A percentile compares a stretch with the other conserved stretches of the same genome.
These are phyloP conservation scores for Puccinia polysora DNA, from an alignment of 1,284 basidiomycete genomes.

Conservation along the genomic window DNA sequence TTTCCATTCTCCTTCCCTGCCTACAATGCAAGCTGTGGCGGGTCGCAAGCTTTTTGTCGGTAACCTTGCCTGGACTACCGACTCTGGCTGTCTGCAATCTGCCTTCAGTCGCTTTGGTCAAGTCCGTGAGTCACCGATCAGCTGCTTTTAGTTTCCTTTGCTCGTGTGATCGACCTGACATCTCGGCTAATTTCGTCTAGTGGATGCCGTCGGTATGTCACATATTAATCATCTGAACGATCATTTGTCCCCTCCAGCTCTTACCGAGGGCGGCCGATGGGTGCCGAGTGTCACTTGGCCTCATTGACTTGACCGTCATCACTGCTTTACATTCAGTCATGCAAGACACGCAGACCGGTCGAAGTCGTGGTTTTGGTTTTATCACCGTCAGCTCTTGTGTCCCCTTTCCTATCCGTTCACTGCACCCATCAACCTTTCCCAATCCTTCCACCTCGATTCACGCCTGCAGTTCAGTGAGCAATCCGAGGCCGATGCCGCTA, in stretches of 20 bases:
- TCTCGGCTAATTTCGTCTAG: background rate
- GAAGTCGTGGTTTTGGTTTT: slow-evolving; percentile 93
- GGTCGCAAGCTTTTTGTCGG: slow-evolving; percentile 37
- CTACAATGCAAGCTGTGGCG: background rate
- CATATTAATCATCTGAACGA: background rate
- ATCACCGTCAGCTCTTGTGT: slow-evolving; percentile 59
- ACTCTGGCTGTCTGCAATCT: background rate
- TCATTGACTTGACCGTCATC: slow-evolving; percentile 11
- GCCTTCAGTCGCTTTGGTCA: slow-evolving; percentile 26
- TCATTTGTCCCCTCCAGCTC: background rate
- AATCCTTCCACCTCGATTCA: background rate
- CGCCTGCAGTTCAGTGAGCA: slow-evolving; percentile 49
- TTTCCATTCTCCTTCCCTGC: slow-evolving; percentile 4
- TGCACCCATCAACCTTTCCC: background rate
- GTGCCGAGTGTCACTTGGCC: background rate
- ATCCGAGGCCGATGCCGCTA: slow-evolving; percentile 74
- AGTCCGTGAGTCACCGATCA: slow-evolving; percentile 12
- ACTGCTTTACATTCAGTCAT: slow-evolving; percentile 61
- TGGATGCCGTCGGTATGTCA: slow-evolving; percentile 32
- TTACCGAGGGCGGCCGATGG: background rate
- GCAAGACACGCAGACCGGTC: slow-evolving; percentile 94
- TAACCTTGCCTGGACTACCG: slow-evolving; percentile 37
- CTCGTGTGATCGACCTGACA: background rate
- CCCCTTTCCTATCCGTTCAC: slow-evolving; percentile 17
- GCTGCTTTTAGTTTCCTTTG: background rate